Base-by-base conservation (phyloP, 2,329 filamentous ascomycete genomes). In the Ambrosiella beaveri region DNA sequence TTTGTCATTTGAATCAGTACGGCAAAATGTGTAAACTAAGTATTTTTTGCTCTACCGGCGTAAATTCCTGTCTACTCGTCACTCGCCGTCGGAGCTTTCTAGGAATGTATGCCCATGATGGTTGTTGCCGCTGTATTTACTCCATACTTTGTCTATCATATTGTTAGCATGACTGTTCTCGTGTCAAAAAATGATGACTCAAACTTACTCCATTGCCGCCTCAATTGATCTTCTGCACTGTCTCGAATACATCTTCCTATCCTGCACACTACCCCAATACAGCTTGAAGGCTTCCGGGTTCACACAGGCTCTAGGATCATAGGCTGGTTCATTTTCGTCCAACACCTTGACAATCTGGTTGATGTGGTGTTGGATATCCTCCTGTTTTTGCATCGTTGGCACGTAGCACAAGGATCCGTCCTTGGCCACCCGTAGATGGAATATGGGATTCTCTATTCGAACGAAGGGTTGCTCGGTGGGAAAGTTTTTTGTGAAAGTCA, bases 401-500 rank as follows among this genome's bases (percentile, higher is more conserved):
- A 81, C 82, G 69, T 97, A 97, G 70, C 90, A 96, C 0, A 90
- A 77, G 0, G 86, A 84, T 1, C 90, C 89, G 61, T 88, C 84
- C 12, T 78, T 74, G 3, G 89, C 85, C 52, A 98, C 85, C 12
- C 88, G 82, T 63, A 95, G 86, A 65, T 97, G 93, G 69, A 91
- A 96, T 15, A 97, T 78, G 3, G 80, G 77, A 0, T 88, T 91
- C 65, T 89, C 80, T 62, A 96, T 83, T 62, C 77, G 82, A 58
- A 90, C 85, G 39, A 91, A 82, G 27, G 91, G 93, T 65, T 95
- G 88, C 64, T 94, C 87, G 45, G 87, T 81, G 0, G 93, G 93
- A 65, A 96, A 97, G 5, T 81, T 79, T 5, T 88, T 84, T 64
- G 88, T 95, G 65, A 97, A 84, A 65, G 75, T 76, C 58, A 97